Conservation (phyloP, 2,329 filamentous ascomycete species). For the Pochonia chlamydosporia region DNA sequence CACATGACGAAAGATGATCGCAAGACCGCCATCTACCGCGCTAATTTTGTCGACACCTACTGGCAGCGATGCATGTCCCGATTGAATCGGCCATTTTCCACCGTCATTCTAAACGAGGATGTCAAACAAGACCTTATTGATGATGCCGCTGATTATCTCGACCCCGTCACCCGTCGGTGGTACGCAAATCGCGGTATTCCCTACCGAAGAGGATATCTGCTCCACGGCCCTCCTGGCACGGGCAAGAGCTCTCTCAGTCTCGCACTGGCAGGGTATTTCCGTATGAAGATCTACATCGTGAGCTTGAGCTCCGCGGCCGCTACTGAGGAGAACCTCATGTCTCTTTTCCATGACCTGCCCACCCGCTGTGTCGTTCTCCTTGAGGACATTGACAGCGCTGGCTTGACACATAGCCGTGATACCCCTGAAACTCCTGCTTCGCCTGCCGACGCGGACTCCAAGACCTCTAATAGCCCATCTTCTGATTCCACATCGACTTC, state of each 20-base stretch:
- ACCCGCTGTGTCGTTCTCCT: constrained; percentile 66
- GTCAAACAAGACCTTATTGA: constrained; percentile 54
- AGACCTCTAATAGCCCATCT: too few relatives aligned
- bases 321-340: constrained; percentile 59
- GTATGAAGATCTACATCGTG: constrained; percentile 67
- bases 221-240: constrained; percentile 75
- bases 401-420: constrained; percentile 56
- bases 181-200: constrained; percentile 81
- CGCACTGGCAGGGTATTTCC: constrained; percentile 64
- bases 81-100: constrained; percentile 55
- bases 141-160: constrained; percentile 58
- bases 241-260: constrained; percentile 71
- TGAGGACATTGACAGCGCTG: constrained; percentile 71
- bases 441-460: constrained; percentile 6
- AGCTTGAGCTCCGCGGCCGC: constrained; percentile 57
- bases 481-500: too few relatives aligned
- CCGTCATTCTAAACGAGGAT: constrained; percentile 57
- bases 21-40: constrained; percentile 62
- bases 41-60: constrained; percentile 39
- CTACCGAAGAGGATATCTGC: constrained; percentile 76
- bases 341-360: constrained; percentile 62
- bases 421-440: constrained; percentile 9
- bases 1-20: constrained; percentile 53
- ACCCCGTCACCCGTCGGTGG: constrained; percentile 63
- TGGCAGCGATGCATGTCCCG: constrained; percentile 61